Evolutionary conservation across 2,329 filamentous ascomycete genomes (phyloP).

Genomic region (Sporothrix curviconia): DNA sequence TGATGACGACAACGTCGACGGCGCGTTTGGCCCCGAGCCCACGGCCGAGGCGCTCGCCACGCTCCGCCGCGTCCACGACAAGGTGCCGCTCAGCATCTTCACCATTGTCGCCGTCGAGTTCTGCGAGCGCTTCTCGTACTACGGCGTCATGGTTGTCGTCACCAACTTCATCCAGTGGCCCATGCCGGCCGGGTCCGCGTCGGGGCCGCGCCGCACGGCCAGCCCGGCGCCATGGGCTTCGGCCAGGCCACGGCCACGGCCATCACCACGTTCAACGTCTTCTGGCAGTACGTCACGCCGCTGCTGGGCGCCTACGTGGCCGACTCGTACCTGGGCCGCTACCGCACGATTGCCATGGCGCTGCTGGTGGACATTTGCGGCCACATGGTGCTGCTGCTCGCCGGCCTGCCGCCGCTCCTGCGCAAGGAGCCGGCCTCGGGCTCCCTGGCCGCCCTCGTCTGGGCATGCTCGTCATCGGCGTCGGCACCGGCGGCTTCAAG

Average conservation of each 20-base stretch:
- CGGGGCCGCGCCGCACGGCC: conserved; percentile 35
- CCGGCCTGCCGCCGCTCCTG: conserved; percentile 42
- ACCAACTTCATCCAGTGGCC: conserved; percentile 57
- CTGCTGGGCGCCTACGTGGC: conserved; percentile 51
- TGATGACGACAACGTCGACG: too few relatives aligned
- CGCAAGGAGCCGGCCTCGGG: conserved; percentile 38
- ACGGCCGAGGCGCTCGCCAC: conserved; percentile 56
- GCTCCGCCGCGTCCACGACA: conserved; percentile 57
- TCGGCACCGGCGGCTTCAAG: conserved; percentile 79
- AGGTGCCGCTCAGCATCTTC: conserved; percentile 59
- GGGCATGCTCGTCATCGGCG: conserved; percentile 52
- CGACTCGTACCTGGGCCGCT: conserved; percentile 64
- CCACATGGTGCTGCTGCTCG: conserved; percentile 60
- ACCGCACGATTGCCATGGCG: conserved; percentile 64
- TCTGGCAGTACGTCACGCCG: conserved; percentile 50
- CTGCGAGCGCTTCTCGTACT: conserved; percentile 73
- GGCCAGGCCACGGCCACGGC: conserved; percentile 53
- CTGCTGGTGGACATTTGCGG: conserved; percentile 61
- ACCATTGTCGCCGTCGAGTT: conserved; percentile 67
- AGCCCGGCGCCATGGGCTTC: conserved; percentile 44
- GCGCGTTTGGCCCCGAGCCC: too few relatives aligned
- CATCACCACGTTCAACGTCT: conserved; percentile 44
- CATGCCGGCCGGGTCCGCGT: conserved; percentile 49
- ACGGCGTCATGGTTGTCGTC: conserved; percentile 63
- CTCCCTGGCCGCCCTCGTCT: conserved; percentile 56